Evolutionary conservation across 2,329 filamentous ascomycete species (phyloP), one percentile per base, ranked within the genome.

Genomic region (Ceratocystis variospora): DNA sequence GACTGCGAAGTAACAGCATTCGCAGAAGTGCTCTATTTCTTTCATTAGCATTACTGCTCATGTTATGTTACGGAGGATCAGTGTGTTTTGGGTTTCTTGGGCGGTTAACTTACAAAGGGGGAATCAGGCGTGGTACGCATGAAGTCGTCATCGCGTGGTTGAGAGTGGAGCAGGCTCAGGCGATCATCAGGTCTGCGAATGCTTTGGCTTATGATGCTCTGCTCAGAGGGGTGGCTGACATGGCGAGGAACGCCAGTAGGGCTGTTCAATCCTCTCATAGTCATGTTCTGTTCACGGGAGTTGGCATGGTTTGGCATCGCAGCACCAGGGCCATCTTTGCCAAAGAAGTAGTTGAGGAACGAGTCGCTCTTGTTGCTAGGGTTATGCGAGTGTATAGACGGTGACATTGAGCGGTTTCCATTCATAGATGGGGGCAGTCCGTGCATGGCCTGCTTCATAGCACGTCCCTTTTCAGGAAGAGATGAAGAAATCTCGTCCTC

Each of bases 271-370:
- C 66, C 66, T 68, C 67, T 63, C 48, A 68, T 63, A 12, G 67
- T 41, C 50, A 68, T 55, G 48, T 68, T 66, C 61, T 66, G 67
- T 19, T 63, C 63, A 59, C 61, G 64, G 28, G 28, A 50, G 46
- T 68, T 71, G 73, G 72, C 71, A 72, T 70, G 76, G 71, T 72
- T 76, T 59, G 64, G 62, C 48, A 72, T 71, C 31, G 83, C 80
- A 44, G 53, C 31, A 33, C 67, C 67, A 28, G 67, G 67, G 61
- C 89, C 89, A 69, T 99, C 94, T 74, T 99, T 97, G 71, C 94
- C 92, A 72, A 99, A 99, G 77, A 99, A 99, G 77, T 99, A 99
- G 77, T 93, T 97, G 69, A 99, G 77, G 79, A 99, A 99, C 0
- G 91, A 95, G 76, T 99, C 94, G 66, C 80, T 81, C 69, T 88